These are phyloP conservation scores for Neofusicoccum laricinum DNA, from an alignment of 2,329 filamentous ascomycete genomes.

Conservation along the genomic window DNA sequence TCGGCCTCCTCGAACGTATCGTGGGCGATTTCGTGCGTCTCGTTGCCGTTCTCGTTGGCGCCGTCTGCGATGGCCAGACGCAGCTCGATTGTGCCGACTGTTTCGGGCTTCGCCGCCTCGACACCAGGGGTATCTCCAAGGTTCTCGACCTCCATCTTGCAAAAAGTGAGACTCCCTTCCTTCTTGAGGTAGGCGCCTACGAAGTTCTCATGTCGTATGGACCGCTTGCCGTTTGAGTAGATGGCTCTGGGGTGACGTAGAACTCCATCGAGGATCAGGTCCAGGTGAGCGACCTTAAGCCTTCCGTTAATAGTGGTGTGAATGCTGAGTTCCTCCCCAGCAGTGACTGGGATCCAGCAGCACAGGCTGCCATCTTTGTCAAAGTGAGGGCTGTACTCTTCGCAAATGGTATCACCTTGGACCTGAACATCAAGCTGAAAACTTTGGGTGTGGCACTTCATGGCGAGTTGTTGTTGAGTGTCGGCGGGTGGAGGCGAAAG, in stretches of 20 bases:
- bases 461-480: not conserved
- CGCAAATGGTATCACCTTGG: not conserved
- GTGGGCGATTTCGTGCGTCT: not conserved
- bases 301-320: slow-evolving; percentile 31
- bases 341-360: slow-evolving; percentile 36
- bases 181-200: not conserved
- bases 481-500: too few species aligned
- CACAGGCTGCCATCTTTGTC: slow-evolving; percentile 26
- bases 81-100: slow-evolving; percentile 33
- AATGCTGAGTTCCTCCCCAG: slow-evolving; percentile 32
- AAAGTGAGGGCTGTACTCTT: slow-evolving; percentile 24
- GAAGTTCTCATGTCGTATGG: slow-evolving; percentile 19
- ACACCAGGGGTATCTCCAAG: not conserved
- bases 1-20: not conserved
- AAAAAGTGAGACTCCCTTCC: not conserved
- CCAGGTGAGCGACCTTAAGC: slow-evolving; percentile 29
- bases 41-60: not conserved
- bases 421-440: not conserved
- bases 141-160: not conserved
- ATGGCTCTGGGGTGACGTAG: slow-evolving; percentile 22
- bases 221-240: not conserved
- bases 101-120: not conserved
- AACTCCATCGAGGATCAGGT: slow-evolving; percentile 39
- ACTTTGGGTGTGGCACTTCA: not conserved
- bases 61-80: slow-evolving; percentile 22